These are phyloP conservation scores for Solanum infundibuliforme DNA, from an alignment of 257 asterid genomes.

Conservation along the genomic window DNA sequence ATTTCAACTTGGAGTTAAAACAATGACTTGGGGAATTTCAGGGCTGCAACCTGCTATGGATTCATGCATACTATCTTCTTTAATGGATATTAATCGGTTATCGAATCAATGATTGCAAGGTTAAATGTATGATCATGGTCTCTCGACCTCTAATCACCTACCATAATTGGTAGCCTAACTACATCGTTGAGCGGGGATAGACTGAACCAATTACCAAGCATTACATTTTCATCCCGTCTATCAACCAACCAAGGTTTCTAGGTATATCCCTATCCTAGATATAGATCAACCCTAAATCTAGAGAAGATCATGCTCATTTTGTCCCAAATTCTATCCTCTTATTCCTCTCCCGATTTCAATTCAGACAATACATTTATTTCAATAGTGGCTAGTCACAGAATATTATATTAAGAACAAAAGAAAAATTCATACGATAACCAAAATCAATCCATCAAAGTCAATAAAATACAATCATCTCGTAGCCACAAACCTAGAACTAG, in stretches of 20 bases:
- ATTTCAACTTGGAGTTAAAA: background rate
- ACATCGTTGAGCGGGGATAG: background rate
- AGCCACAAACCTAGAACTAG: background rate
- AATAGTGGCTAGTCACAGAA: background rate
- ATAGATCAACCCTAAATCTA: background rate
- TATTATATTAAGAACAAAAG: background rate
- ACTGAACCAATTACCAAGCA: background rate
- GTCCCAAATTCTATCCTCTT: background rate
- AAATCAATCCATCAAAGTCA: background rate
- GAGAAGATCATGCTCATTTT: background rate
- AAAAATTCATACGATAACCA: background rate
- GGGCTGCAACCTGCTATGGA: background rate
- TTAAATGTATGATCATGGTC: background rate
- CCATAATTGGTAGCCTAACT: background rate
- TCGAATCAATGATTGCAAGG: background rate
- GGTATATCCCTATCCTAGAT: background rate
- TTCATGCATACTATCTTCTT: background rate
- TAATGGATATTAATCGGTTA: background rate
- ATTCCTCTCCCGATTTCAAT: background rate
- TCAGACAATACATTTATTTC: background rate
- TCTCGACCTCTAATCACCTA: background rate
- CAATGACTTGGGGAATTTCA: background rate
- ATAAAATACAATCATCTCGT: background rate
- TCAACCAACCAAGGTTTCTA: background rate
- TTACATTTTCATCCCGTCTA: background rate